A percentile compares a stretch with the other conserved stretches of the same genome.
Evolutionary conservation across 2,329 filamentous ascomycete species (phyloP).

Genomic region (Mariannaea sp.): DNA sequence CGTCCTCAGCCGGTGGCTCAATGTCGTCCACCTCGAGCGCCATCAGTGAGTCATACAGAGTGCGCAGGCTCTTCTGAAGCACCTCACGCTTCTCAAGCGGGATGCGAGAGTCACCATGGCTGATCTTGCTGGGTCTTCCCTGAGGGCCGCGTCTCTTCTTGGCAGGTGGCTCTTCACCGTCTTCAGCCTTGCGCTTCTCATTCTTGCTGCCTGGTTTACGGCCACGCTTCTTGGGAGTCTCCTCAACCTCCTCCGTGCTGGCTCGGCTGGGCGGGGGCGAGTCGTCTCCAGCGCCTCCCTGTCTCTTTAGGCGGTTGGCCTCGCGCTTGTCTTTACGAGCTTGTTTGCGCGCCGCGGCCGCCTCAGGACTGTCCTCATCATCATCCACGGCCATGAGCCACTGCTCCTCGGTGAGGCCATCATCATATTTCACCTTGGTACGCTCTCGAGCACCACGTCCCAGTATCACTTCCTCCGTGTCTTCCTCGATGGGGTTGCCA

Average conservation of each 20-base stretch:
- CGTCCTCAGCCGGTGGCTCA: slow-evolving; percentile 59
- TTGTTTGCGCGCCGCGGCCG: slow-evolving; percentile 87
- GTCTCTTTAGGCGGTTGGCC: slow-evolving; percentile 71
- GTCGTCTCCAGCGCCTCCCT: slow-evolving; percentile 61
- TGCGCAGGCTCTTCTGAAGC: slow-evolving; percentile 80
- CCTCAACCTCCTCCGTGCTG: slow-evolving; percentile 78
- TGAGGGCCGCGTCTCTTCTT: slow-evolving; percentile 79
- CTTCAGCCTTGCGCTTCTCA: slow-evolving; percentile 88
- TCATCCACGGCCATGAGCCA: slow-evolving; percentile 98
- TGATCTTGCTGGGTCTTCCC: slow-evolving; percentile 67
- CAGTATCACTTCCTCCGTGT: slow-evolving; percentile 72
- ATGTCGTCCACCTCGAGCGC: slow-evolving; percentile 79
- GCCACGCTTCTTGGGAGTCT: slow-evolving; percentile 79
- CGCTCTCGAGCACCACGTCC: slow-evolving; percentile 95
- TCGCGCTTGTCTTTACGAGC: slow-evolving; percentile 81
- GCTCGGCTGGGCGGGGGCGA: slow-evolving; percentile 81
- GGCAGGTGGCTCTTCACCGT: slow-evolving; percentile 74
- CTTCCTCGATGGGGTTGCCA: slow-evolving; percentile 78
- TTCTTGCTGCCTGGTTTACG: slow-evolving; percentile 75
- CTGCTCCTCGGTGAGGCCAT: slow-evolving; percentile 97
- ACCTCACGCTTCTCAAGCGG: slow-evolving; percentile 70
- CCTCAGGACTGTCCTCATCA: slow-evolving; percentile 92
- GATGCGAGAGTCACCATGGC: slow-evolving; percentile 54
- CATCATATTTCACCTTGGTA: slow-evolving; percentile 92
- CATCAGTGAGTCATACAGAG: slow-evolving; percentile 80